A percentile compares a stretch with the other conserved stretches of the same genome.
Conservation (phyloP, 2,329 filamentous ascomycete genomes). For the Aspergillus neotritici region DNA sequence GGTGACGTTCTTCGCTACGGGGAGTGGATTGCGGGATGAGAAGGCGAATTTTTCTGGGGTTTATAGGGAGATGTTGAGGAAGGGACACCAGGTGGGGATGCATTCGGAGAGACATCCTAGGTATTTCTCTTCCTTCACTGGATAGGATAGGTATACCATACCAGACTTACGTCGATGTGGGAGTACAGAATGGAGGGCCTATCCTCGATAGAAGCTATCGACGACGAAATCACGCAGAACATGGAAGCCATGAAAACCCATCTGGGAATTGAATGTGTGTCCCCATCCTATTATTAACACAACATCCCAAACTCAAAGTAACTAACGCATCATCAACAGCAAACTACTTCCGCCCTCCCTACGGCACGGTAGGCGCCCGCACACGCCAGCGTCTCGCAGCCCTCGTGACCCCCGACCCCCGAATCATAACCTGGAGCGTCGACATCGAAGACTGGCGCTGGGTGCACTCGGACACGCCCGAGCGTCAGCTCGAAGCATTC, state of each 20-base stretch:
- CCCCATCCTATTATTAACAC: not conserved
- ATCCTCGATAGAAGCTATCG: slow-evolving; percentile 27
- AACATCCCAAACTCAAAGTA: no score
- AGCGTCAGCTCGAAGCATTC: slow-evolving; percentile 63
- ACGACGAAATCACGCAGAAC: slow-evolving; percentile 33
- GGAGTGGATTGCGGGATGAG: slow-evolving; percentile 54
- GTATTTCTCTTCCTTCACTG: slow-evolving; percentile 12
- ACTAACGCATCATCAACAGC: slow-evolving; percentile 20
- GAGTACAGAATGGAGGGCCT: slow-evolving; percentile 34
- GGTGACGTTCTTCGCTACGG: slow-evolving; percentile 68
- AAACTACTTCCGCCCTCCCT: slow-evolving; percentile 63
- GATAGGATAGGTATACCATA: not conserved
- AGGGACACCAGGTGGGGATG: slow-evolving; percentile 63
- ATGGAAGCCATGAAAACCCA: slow-evolving; percentile 26
- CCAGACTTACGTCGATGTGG: not conserved
- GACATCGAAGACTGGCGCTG: slow-evolving; percentile 68
- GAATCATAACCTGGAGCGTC: slow-evolving; percentile 63
- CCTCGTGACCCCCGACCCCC: slow-evolving; percentile 44
- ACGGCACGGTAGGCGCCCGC: slow-evolving; percentile 61
- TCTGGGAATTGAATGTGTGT: slow-evolving; percentile 32
- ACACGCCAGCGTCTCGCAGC: slow-evolving; percentile 58
- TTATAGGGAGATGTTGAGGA: slow-evolving; percentile 57
- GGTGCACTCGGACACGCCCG: slow-evolving; percentile 56
- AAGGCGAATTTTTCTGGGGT: slow-evolving; percentile 58
- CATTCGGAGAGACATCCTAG: slow-evolving; percentile 67